Evolutionary conservation across 805 yeast genomes (phyloP).

Genomic region (Kuraishia piskuri): DNA sequence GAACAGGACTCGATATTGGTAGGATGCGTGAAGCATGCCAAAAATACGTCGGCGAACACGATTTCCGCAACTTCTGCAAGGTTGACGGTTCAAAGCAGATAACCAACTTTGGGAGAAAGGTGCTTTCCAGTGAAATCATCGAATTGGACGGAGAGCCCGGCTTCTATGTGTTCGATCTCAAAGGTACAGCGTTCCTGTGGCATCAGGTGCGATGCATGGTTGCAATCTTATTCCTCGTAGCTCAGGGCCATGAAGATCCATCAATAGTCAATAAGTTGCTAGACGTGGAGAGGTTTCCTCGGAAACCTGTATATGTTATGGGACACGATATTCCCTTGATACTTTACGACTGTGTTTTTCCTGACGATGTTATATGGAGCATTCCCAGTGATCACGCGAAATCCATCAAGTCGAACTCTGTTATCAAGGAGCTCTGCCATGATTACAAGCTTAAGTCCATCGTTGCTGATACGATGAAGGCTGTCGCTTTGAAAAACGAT

Average conservation of each 20-base stretch:
- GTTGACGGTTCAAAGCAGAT: slow-evolving; percentile 92
- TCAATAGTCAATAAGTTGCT: slow-evolving; percentile 48
- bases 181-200: slow-evolving; percentile 92
- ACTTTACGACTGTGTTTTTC: slow-evolving; percentile 75
- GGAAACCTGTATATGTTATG: slow-evolving; percentile 77
- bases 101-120: slow-evolving; percentile 61
- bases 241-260: slow-evolving; percentile 66
- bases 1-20: slow-evolving; percentile 48
- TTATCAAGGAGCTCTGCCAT: slow-evolving; percentile 41
- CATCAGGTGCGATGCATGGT: slow-evolving; percentile 97
- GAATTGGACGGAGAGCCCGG: slow-evolving; percentile 19
- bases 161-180: slow-evolving; percentile 62
- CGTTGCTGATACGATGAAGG: slow-evolving; percentile 41
- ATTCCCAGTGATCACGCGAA: slow-evolving; percentile 25
- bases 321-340: slow-evolving; percentile 86
- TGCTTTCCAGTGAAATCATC: slow-evolving; percentile 28
- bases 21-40: slow-evolving; percentile 63
- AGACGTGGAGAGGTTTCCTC: slow-evolving; percentile 44
- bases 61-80: slow-evolving; percentile 91
- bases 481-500: slow-evolving; percentile 16
- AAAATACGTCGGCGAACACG: slow-evolving; percentile 65
- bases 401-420: slow-evolving; percentile 30
- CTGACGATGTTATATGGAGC: slow-evolving; percentile 58
- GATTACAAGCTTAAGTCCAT: slow-evolving; percentile 50
- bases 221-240: slow-evolving; percentile 72